These are phyloP conservation scores for Pestalotiopsis sp. DNA, from an alignment of 2,329 filamentous ascomycete genomes.

Conservation along the genomic window DNA sequence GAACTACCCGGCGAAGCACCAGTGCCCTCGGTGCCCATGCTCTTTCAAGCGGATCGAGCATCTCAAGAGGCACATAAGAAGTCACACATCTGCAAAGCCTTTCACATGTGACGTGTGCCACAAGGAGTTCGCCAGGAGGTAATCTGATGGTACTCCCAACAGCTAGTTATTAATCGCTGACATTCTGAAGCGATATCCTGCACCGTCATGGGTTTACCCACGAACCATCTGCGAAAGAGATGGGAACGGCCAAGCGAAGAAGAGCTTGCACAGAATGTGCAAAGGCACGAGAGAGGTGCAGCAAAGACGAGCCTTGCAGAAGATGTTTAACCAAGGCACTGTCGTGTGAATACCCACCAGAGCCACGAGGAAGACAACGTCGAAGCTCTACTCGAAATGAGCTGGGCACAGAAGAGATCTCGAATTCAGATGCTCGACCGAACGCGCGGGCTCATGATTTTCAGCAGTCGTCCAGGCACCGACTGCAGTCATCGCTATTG, in stretches of 20 bases:
- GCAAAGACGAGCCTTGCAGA: constrained; percentile 29
- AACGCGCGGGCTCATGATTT: neutral
- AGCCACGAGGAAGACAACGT: neutral
- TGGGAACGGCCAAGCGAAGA: constrained; percentile 22
- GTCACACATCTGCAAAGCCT: constrained; percentile 26
- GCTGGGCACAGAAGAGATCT: neutral
- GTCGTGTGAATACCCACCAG: constrained; percentile 26
- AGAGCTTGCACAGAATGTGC: constrained; percentile 32
- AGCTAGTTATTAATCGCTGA: constrained; percentile 6
- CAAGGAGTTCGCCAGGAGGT: constrained; percentile 34
- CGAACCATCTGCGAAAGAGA: constrained; percentile 20
- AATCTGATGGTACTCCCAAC: neutral
- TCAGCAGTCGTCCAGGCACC: neutral
- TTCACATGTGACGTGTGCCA: constrained; percentile 30
- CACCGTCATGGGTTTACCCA: constrained; percentile 14
- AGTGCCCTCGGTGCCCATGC: constrained; percentile 29
- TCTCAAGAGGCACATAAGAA: constrained; percentile 32
- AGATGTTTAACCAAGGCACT: constrained; percentile 28
- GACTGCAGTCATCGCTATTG: neutral
- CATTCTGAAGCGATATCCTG: neutral
- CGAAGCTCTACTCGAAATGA: neutral
- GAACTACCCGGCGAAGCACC: constrained; percentile 12
- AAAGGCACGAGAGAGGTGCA: constrained; percentile 29
- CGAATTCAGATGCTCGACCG: neutral
- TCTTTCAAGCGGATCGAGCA: constrained; percentile 34